Percentiles rank a stretch among this genome's conserved stretches.
These are phyloP conservation scores for Dothistroma septosporum DNA, from an alignment of 2,329 filamentous ascomycete species.

Conservation along the genomic window DNA sequence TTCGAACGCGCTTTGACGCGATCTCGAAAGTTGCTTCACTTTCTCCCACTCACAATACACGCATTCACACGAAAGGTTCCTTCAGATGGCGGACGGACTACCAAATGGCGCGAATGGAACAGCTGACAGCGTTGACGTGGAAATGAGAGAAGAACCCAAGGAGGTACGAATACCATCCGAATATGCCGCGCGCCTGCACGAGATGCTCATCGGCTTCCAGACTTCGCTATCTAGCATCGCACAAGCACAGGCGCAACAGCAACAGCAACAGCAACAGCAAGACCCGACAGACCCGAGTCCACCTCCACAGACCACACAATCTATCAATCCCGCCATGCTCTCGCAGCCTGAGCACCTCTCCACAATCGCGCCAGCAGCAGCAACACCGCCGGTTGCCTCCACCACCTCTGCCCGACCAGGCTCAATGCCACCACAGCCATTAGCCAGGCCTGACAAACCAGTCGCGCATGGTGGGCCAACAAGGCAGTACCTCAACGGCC, in stretches of 20 bases:
- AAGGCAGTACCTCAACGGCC: conserved; percentile 47
- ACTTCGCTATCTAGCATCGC: conserved; percentile 17
- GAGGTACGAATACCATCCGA: conserved; percentile 21
- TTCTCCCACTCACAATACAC: not conserved
- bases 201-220: conserved; percentile 11
- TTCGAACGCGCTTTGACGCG: conserved; percentile 6
- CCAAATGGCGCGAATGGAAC: conserved; percentile 31
- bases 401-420: conserved; percentile 23
- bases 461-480: conserved; percentile 48
- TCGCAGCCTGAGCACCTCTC: conserved; percentile 21
- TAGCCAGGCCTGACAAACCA: conserved; percentile 35
- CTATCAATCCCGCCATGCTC: conserved; percentile 13
- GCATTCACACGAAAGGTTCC: conserved; percentile 1
- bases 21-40: conserved; percentile 1
- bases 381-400: conserved; percentile 24
- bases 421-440: conserved; percentile 32
- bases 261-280: not conserved
- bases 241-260: conserved; percentile 12
- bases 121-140: conserved; percentile 25
- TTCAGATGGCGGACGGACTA: conserved; percentile 28
- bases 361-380: conserved; percentile 17
- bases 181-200: conserved; percentile 1
- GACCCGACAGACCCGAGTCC: conserved; percentile 27
- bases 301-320: conserved; percentile 19
- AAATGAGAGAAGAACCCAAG: conserved; percentile 35